Conservation (phyloP, 768 basidiomycete genomes). For the Cystobasidium ongulense region DNA sequence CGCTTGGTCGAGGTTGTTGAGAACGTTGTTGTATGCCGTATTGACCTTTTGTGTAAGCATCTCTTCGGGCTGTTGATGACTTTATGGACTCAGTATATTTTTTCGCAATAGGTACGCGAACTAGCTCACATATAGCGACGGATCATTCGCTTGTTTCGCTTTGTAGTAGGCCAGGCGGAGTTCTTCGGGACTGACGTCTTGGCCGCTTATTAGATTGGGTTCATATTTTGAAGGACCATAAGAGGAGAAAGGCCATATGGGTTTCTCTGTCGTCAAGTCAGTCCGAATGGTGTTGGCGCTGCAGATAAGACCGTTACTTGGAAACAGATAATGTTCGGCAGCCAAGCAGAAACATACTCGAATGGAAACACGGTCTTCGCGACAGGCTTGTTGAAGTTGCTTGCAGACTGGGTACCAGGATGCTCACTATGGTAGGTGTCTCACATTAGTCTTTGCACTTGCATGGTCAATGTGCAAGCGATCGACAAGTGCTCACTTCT, state of each 20-base stretch:
- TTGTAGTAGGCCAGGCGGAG: constrained; percentile 23
- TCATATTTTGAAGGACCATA: constrained; percentile 31
- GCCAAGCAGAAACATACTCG: constrained; percentile 15
- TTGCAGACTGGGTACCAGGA: constrained; percentile 1
- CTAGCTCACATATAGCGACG: neutral
- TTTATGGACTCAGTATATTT: neutral
- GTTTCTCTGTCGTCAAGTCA: constrained; percentile 27
- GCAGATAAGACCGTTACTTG: neutral
- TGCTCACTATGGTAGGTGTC: too few relatives aligned
- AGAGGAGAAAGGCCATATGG: constrained; percentile 20
- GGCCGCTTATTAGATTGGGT: constrained; percentile 27
- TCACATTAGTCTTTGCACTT: too few relatives aligned
- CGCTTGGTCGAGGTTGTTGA: constrained; percentile 27
- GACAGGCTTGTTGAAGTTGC: too few relatives aligned
- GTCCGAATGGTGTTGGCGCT: constrained; percentile 30
- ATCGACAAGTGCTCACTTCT: too few relatives aligned
- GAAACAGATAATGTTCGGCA: neutral
- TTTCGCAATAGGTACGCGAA: neutral
- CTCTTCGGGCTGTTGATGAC: constrained; percentile 11
- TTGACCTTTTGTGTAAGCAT: constrained; percentile 21
- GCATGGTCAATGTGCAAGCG: too few relatives aligned
- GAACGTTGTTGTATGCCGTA: neutral
- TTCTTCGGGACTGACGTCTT: constrained; percentile 32
- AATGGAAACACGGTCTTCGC: neutral
- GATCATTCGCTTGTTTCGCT: constrained; percentile 19